Percentiles rank a stretch among this genome's conserved stretches.
Evolutionary conservation across 441 rosid genomes (phyloP).

Genomic region (Euphorbia corollata): DNA sequence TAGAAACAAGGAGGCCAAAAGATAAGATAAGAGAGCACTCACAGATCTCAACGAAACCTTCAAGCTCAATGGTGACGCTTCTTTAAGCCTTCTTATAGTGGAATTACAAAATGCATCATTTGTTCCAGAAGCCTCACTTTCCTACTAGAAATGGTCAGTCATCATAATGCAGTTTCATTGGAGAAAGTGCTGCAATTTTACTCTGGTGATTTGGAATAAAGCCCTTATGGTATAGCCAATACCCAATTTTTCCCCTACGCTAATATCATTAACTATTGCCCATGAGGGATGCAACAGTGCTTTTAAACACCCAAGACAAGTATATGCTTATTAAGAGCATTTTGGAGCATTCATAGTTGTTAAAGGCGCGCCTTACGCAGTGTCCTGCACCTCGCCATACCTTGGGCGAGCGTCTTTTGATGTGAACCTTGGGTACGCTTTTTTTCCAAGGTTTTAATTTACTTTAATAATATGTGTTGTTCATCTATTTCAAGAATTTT

Average conservation of each 20-base stretch:
- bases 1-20: not conserved
- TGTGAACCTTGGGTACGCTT: too few species aligned
- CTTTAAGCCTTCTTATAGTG: conserved; percentile 57
- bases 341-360: too few species aligned
- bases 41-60: conserved; percentile 87
- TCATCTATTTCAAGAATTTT: too few species aligned
- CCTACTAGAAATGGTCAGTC: conserved; percentile 37
- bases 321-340: too few species aligned
- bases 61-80: conserved; percentile 79
- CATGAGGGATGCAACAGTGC: too few species aligned
- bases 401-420: too few species aligned
- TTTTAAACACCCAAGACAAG: too few species aligned
- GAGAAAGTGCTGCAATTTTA: conserved; percentile 1
- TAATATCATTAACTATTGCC: too few species aligned
- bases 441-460: too few species aligned
- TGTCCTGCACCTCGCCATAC: too few species aligned
- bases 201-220: not conserved
- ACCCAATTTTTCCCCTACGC: not conserved
- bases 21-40: conserved; percentile 29
- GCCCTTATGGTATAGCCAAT: not conserved
- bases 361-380: too few species aligned
- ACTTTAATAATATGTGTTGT: too few species aligned
- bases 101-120: conserved; percentile 62
- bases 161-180: not conserved
- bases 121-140: conserved; percentile 47